These are phyloP conservation scores for Pseudogymnoascus sp. DNA, from an alignment of 2,329 filamentous ascomycete genomes.

Conservation along the genomic window DNA sequence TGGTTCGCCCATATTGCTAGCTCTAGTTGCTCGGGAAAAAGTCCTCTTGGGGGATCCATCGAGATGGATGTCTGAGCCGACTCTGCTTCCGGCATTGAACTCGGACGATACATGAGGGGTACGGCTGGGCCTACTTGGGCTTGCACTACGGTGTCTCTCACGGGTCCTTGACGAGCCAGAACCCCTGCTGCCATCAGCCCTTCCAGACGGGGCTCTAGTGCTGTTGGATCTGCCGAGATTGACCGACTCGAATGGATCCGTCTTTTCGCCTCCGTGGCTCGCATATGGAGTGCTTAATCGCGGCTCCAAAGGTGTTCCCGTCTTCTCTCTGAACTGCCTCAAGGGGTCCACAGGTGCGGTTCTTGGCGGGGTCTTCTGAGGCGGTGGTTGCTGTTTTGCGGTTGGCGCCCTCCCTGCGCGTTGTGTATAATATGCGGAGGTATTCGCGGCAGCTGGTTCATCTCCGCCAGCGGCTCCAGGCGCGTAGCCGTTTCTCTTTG, in stretches of 20 bases:
- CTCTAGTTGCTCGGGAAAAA: conserved; percentile 1
- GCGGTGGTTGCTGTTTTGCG: conserved; percentile 20
- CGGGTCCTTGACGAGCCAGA: neutral
- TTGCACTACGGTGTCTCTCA: conserved; percentile 12
- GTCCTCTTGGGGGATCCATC: conserved; percentile 9
- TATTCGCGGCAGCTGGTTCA: conserved; percentile 25
- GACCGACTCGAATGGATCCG: conserved; percentile 44
- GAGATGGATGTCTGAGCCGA: conserved; percentile 23
- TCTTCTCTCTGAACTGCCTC: conserved; percentile 36
- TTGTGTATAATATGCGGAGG: conserved; percentile 24
- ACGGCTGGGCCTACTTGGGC: conserved; percentile 12
- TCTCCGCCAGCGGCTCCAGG: conserved; percentile 25
- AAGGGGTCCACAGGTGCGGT: conserved; percentile 33
- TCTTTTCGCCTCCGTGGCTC: conserved; percentile 49
- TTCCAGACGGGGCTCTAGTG: conserved; percentile 17
- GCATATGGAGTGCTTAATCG: conserved; percentile 51
- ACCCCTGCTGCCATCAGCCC: neutral
- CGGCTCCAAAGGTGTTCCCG: conserved; percentile 32
- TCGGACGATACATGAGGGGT: neutral
- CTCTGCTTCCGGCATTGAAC: conserved; percentile 16
- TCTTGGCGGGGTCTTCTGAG: conserved; percentile 13
- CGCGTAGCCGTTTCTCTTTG: conserved; percentile 25
- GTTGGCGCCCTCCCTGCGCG: conserved; percentile 17
- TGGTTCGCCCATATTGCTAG: neutral
- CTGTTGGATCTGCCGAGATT: conserved; percentile 26